phyloP scores from a whole-genome alignment of 805 yeast species.

The Ogataea pilisensis region DNA sequence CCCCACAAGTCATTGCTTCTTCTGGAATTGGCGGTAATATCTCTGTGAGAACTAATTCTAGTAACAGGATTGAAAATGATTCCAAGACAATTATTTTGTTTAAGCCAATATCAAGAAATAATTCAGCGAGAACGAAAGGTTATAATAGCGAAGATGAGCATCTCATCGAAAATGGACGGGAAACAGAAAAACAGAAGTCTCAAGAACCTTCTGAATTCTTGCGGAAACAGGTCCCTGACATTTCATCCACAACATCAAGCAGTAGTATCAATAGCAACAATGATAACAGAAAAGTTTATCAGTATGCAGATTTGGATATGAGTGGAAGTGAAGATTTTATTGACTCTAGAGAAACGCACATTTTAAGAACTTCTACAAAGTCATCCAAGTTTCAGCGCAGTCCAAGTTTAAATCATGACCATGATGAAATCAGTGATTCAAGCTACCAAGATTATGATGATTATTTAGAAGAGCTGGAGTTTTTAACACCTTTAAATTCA shows the following conservation, averaged over 20 bases:
- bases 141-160: no score
- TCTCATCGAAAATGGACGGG: no score
- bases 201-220: no score
- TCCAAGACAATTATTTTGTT: constrained; percentile 31
- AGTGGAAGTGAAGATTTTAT: constrained; percentile 16
- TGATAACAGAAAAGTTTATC: constrained; percentile 2
- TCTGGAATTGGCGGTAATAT: no score
- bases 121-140: no score
- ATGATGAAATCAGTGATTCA: constrained; percentile 1
- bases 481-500: constrained; percentile 17
- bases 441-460: neutral
- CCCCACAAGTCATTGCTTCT: neutral
- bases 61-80: constrained; percentile 18
- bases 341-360: no score
- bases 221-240: no score
- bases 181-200: no score
- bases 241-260: neutral
- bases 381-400: no score
- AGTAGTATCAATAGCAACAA: constrained; percentile 1
- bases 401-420: no score
- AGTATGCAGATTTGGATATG: constrained; percentile 11
- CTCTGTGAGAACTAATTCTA: constrained; percentile 2
- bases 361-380: no score
- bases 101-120: constrained; percentile 14
- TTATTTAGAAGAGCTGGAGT: constrained; percentile 4